These are phyloP conservation scores for Melaleuca quinquenervia DNA, from an alignment of 345 rosid genomes.

Conservation along the genomic window DNA sequence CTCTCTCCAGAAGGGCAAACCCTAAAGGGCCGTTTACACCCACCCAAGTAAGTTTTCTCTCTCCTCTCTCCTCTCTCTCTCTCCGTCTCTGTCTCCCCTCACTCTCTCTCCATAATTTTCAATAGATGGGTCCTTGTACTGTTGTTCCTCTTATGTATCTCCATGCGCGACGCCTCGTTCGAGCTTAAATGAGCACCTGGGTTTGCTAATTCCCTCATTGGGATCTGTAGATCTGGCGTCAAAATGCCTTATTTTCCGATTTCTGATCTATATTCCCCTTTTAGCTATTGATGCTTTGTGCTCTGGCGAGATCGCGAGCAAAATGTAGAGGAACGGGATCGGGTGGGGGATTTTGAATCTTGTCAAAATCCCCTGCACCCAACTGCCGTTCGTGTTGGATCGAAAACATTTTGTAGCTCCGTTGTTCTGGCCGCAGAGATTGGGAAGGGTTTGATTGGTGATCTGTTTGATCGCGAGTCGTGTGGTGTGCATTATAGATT, in stretches of 20 bases:
- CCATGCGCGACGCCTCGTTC: not conserved
- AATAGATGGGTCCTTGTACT: conserved; percentile 50
- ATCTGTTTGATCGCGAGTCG: not conserved
- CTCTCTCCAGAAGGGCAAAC: conserved; percentile 73
- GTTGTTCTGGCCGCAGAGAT: not conserved
- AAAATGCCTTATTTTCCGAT: conserved; percentile 1
- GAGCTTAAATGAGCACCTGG: not conserved
- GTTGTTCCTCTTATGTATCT: conserved; percentile 12
- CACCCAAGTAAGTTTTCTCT: conserved; percentile 89
- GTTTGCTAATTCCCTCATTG: not conserved
- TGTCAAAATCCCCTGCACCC: not conserved
- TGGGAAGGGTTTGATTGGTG: not conserved
- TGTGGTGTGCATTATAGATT: not conserved
- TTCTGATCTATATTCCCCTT: not conserved
- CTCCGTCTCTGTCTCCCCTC: conserved; percentile 19
- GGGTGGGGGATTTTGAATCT: not conserved
- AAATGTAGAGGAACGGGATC: not conserved
- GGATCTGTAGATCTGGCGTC: conserved; percentile 25
- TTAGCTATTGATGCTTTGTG: not conserved
- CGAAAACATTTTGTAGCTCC: not conserved
- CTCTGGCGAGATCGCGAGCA: not conserved
- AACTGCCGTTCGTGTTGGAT: not conserved
- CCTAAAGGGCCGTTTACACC: conserved; percentile 73
- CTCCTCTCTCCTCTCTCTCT: conserved; percentile 28
- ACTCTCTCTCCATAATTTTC: conserved; percentile 43